phyloP scores from a whole-genome alignment of 805 yeast genomes.

The Yarrowia deformans region DNA sequence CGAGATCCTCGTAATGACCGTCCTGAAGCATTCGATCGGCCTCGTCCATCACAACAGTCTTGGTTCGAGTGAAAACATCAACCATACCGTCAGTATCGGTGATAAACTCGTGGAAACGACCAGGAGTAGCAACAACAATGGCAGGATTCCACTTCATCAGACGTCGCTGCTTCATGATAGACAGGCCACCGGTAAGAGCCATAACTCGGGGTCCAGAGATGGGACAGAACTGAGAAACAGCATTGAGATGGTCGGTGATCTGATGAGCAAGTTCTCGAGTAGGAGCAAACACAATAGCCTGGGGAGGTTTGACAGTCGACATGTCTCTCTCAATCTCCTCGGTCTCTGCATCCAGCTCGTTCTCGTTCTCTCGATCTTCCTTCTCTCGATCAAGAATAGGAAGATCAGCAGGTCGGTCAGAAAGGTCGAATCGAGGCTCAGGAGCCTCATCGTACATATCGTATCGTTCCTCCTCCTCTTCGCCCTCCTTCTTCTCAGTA shows the following conservation, averaged over 20 bases:
- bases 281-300: conserved; percentile 88
- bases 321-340: conserved; percentile 38
- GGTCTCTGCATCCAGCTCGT: conserved; percentile 18
- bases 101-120: conserved; percentile 77
- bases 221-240: conserved; percentile 58
- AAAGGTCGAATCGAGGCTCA: neutral
- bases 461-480: neutral
- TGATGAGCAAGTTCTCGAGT: conserved; percentile 97
- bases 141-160: conserved; percentile 71
- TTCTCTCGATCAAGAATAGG: conserved; percentile 44
- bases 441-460: conserved; percentile 22
- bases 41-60: conserved; percentile 81
- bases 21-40: conserved; percentile 95
- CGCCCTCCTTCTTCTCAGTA: neutral
- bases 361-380: conserved; percentile 43
- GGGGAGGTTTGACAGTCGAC: conserved; percentile 54
- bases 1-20: conserved; percentile 95
- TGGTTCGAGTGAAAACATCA: conserved; percentile 54
- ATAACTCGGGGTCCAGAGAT: conserved; percentile 65
- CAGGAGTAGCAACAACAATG: conserved; percentile 93
- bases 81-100: conserved; percentile 55
- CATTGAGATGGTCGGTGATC: conserved; percentile 78
- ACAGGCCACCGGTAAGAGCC: conserved; percentile 91
- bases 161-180: conserved; percentile 92
- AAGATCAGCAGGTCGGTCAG: conserved; percentile 58